These are phyloP conservation scores for Pseudocercospora crystallina DNA, from an alignment of 2,329 filamentous ascomycete genomes.

Conservation along the genomic window DNA sequence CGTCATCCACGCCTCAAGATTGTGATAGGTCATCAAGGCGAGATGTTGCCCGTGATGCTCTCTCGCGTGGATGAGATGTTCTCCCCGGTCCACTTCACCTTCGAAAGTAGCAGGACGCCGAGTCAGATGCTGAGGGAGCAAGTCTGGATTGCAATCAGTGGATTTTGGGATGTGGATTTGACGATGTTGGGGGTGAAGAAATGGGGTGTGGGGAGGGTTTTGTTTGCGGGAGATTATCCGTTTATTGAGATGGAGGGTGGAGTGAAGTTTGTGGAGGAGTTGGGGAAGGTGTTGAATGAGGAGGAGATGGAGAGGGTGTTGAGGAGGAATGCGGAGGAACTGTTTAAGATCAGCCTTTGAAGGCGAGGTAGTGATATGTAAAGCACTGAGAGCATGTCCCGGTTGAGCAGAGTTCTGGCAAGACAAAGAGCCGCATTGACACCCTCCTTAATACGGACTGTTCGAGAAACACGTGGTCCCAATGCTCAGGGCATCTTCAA, in stretches of 20 bases:
- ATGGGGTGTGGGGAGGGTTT: constrained; percentile 2
- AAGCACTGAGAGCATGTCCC: no score
- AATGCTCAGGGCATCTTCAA: no score
- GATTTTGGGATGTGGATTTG: background rate
- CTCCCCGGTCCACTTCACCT: background rate
- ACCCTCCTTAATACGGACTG: no score
- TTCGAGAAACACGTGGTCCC: no score
- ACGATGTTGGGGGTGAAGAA: constrained; percentile 3
- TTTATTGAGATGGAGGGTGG: constrained; percentile 4
- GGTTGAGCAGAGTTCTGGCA: no score
- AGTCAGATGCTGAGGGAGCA: background rate
- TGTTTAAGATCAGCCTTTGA: constrained; percentile 3
- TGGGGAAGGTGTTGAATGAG: background rate
- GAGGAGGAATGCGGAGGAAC: constrained; percentile 4
- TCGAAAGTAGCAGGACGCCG: background rate
- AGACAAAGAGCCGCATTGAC: no score
- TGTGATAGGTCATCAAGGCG: constrained; percentile 7
- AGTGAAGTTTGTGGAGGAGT: background rate
- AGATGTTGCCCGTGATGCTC: constrained; percentile 4
- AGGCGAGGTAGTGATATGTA: no score
- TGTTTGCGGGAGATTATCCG: constrained; percentile 7
- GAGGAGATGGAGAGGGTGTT: constrained; percentile 1
- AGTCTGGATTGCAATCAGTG: constrained; percentile 7
- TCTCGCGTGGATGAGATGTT: constrained; percentile 3
- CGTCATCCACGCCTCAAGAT: constrained; percentile 6